These are phyloP conservation scores for Pecoramyces ruminantium DNA, from an alignment of 192 early-diverging fungal genomes.

Conservation along the genomic window DNA sequence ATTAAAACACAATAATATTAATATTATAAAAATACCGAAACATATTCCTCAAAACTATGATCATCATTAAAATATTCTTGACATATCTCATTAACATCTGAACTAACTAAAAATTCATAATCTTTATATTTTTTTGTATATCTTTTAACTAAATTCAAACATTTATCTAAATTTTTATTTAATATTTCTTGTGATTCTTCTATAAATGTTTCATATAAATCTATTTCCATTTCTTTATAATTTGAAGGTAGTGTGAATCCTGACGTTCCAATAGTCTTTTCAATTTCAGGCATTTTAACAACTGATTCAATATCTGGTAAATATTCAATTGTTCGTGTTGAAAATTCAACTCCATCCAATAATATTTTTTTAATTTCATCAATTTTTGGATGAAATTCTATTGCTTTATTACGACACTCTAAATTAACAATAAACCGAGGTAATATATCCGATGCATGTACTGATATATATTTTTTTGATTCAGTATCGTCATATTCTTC, in stretches of 20 bases:
- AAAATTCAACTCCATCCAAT: not conserved
- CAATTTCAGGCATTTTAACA: not conserved
- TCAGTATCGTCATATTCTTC: not conserved
- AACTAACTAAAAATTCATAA: constrained; percentile 18
- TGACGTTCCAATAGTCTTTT: not conserved
- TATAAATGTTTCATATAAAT: constrained; percentile 9
- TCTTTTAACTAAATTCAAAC: constrained; percentile 24
- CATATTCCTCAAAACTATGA: constrained; percentile 33
- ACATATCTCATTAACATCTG: constrained; percentile 11
- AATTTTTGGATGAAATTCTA: not conserved
- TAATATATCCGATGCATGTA: not conserved
- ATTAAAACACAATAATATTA: too few relatives aligned
- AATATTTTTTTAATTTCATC: not conserved
- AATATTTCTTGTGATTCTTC: constrained; percentile 10
- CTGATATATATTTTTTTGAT: not conserved
- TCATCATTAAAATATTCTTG: constrained; percentile 18
- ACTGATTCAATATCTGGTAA: not conserved
- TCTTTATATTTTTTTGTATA: constrained; percentile 20
- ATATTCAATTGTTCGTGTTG: not conserved
- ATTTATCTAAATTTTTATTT: constrained; percentile 12
- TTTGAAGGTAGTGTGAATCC: constrained; percentile 2
- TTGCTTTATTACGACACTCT: not conserved
- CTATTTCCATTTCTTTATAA: constrained; percentile 5
- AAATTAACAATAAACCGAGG: not conserved
- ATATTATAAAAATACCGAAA: constrained; percentile 13